Evolutionary conservation across 495 filamentous ascomycete species (phyloP), one percentile per base, ranked within the genome.

Genomic region (Penicillium canescens): DNA sequence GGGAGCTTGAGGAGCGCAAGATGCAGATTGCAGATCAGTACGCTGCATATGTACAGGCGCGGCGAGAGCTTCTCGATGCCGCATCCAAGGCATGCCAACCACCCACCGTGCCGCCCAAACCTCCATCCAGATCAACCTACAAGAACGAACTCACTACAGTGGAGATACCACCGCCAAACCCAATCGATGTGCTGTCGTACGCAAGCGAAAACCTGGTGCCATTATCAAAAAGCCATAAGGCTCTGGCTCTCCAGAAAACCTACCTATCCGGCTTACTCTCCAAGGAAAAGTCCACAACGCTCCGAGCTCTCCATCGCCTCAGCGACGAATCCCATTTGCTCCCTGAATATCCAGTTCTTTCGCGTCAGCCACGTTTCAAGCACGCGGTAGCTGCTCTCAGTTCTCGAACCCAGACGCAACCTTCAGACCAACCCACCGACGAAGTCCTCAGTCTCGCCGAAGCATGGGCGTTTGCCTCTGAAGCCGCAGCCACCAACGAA

Each of bases 271-370:
- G 71, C 9, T 63, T 78, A 24, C 72, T 91, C 13, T 64, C 77
- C 3, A 84, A 81, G 56, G 83, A 88, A 50, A 77, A 83, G 46
- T 76, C 78, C 16, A 83, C 83, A 2, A 77, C 78, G 8, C 73
- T 78, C 36, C 79, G 83, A 49, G 63, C 68, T 0, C 68, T 90
- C 10, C 78, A 82, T 43, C 85, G 83, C 31, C 68, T 90, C 1
- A 75, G 77, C 11, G 83, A 89, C 33, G 87, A 91, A 55, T 88
- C 85, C 58, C 85, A 89, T 49, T 74, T 91, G 4, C 77, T 90
- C 2, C 84, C 82, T 0, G 75, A 79, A 36, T 83, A 87, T 49
- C 84, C 86, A 1, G 63, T 82, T 40, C 73, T 78, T 1, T 68
- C 72, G 14, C 68, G 63, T 12, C 76, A 78, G 48, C 60, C 70